Evolutionary conservation across 2,329 filamentous ascomycete species (phyloP).

Genomic region (Tolypocladium cylindrosporum): DNA sequence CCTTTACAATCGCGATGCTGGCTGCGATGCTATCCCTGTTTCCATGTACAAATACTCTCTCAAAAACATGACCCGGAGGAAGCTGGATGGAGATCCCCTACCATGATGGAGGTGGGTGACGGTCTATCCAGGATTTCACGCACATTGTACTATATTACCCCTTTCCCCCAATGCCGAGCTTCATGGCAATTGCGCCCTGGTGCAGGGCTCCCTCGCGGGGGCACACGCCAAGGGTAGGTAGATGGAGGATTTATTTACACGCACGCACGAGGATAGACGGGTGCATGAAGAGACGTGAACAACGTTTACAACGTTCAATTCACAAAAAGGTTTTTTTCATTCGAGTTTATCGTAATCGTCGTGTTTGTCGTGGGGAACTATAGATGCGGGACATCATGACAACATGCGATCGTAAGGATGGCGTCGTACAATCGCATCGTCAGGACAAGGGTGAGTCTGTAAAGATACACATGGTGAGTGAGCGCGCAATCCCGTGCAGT

Average conservation of each 20-base stretch:
- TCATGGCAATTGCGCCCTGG: not conserved
- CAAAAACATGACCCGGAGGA: not conserved
- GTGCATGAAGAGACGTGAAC: not conserved
- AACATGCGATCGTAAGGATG: not conserved
- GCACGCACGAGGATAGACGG: not conserved
- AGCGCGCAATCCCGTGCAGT: not conserved
- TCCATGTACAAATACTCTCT: not conserved
- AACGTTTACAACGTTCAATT: not conserved
- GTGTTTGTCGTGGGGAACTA: not conserved
- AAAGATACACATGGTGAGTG: no score
- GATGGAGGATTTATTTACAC: not conserved
- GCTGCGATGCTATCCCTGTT: not conserved
- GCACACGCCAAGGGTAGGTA: not conserved
- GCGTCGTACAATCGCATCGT: not conserved
- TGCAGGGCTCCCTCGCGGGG: not conserved
- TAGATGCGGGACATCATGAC: not conserved
- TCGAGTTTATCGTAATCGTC: not conserved
- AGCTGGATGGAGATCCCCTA: not conserved
- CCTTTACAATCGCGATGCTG: not conserved
- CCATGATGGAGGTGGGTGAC: not conserved
- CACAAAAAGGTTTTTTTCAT: not conserved
- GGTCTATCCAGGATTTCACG: not conserved
- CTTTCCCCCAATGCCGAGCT: not conserved
- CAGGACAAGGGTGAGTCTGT: not conserved
- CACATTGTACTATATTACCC: not conserved